These are phyloP conservation scores for Leccinum obscurum DNA, from an alignment of 768 basidiomycete genomes.

Conservation along the genomic window DNA sequence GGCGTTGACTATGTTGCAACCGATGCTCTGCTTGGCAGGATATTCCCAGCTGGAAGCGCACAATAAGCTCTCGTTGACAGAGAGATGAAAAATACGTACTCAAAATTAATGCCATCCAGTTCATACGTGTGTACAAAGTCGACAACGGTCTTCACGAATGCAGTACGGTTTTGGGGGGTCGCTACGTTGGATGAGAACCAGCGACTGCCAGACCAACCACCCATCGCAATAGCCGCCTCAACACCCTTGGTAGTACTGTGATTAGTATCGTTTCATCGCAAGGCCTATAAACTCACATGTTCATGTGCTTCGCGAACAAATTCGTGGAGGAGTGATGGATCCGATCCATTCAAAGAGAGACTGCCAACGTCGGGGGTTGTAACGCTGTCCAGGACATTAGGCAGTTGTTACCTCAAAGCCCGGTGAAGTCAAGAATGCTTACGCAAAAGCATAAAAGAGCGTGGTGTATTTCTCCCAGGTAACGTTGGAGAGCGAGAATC, in stretches of 20 bases:
- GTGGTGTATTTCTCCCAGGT: conserved; percentile 69
- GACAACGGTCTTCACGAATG: conserved; percentile 59
- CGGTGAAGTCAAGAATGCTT: conserved; percentile 17
- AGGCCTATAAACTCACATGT: conserved; percentile 29
- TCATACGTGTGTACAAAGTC: conserved; percentile 48
- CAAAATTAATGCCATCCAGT: conserved; percentile 54
- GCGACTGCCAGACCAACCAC: conserved; percentile 67
- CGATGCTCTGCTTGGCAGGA: conserved; percentile 63
- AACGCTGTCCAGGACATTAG: conserved; percentile 19
- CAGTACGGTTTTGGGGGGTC: conserved; percentile 49
- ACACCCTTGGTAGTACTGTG: conserved; percentile 44
- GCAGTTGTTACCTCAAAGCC: background rate
- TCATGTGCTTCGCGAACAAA: conserved; percentile 52
- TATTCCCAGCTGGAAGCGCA: conserved; percentile 76
- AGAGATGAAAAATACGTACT: conserved; percentile 16
- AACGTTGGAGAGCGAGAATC: conserved; percentile 53
- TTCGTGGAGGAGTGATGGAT: conserved; percentile 49
- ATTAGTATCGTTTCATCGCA: background rate
- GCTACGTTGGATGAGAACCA: conserved; percentile 65
- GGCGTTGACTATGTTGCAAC: conserved; percentile 59
- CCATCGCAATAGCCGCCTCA: conserved; percentile 57
- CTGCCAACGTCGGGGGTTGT: conserved; percentile 35
- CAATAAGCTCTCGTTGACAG: background rate
- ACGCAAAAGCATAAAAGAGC: conserved; percentile 68
- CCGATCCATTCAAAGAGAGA: conserved; percentile 41